Percentiles rank a stretch among this genome's conserved stretches.
phyloP scores from a whole-genome alignment of 495 filamentous ascomycete genomes.

The Aspergillus sclerotioniger region DNA sequence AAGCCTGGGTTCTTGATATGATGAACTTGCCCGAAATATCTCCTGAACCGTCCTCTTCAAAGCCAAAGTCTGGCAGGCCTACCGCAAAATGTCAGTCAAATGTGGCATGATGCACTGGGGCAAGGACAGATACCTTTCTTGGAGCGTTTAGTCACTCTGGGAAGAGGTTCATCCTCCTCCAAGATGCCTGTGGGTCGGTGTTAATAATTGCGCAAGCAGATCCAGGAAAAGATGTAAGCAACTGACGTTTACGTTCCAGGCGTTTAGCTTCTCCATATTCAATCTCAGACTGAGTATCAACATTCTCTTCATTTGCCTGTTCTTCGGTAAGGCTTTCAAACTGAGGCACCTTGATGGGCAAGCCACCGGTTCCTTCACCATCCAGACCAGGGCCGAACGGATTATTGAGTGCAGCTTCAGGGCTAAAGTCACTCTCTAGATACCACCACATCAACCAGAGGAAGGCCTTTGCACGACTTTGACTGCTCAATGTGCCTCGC shows the following conservation, averaged over 20 bases:
- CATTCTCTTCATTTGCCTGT: slow-evolving; percentile 78
- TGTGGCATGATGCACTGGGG: slow-evolving; percentile 22
- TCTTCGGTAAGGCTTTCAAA: slow-evolving; percentile 76
- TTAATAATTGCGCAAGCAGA: slow-evolving; percentile 7
- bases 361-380: slow-evolving; percentile 56
- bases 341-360: slow-evolving; percentile 76
- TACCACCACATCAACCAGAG: slow-evolving; percentile 99
- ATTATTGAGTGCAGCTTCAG: slow-evolving; percentile 78
- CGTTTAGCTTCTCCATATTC: slow-evolving; percentile 85
- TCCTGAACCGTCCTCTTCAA: slow-evolving; percentile 38
- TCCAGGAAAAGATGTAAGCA: not conserved
- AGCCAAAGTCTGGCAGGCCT: slow-evolving; percentile 29
- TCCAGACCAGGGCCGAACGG: slow-evolving; percentile 80
- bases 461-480: slow-evolving; percentile 83
- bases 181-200: slow-evolving; percentile 43
- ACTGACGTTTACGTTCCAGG: slow-evolving; percentile 71
- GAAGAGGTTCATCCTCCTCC: slow-evolving; percentile 60
- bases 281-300: slow-evolving; percentile 82
- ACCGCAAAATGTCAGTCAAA: not conserved
- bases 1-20: not conserved
- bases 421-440: slow-evolving; percentile 90
- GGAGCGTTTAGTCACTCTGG: slow-evolving; percentile 54
- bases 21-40: slow-evolving; percentile 28
- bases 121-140: slow-evolving; percentile 48
- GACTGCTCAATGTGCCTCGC: slow-evolving; percentile 77